phyloP scores from a whole-genome alignment of 2,329 filamentous ascomycete species.

The Teratosphaeria nubilosa region DNA sequence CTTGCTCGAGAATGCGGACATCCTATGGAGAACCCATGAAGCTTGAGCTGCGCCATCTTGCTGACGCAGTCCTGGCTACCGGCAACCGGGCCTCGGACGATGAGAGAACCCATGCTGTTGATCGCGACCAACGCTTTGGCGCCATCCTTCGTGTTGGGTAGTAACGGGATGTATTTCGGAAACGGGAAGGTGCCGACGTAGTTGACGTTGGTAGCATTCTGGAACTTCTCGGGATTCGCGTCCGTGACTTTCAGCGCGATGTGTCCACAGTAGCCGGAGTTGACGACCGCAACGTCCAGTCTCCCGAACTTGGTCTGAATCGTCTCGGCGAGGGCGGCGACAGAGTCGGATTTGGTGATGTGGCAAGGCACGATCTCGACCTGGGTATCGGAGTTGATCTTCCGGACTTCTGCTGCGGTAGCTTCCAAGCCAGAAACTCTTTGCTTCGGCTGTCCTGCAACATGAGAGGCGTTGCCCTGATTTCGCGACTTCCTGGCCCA shows the following conservation, averaged over 20 bases:
- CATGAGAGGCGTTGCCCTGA: no score
- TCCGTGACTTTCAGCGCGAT: slow-evolving; percentile 13
- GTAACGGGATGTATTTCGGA: slow-evolving; percentile 20
- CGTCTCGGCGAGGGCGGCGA: slow-evolving; percentile 11
- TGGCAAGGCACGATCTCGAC: slow-evolving; percentile 21
- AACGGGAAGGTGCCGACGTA: slow-evolving; percentile 20
- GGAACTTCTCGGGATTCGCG: slow-evolving; percentile 13
- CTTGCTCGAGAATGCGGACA: no score
- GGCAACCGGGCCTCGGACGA: slow-evolving; percentile 30
- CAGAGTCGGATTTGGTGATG: slow-evolving; percentile 12
- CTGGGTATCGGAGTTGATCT: slow-evolving; percentile 16
- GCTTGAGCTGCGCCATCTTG: slow-evolving; percentile 29
- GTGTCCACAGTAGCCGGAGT: slow-evolving; percentile 16
- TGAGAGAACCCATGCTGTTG: slow-evolving; percentile 22
- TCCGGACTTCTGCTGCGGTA: slow-evolving; percentile 16
- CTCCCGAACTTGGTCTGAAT: slow-evolving; percentile 10
- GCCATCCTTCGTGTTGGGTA: slow-evolving; percentile 9
- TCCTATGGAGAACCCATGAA: no score
- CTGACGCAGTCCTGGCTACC: slow-evolving; percentile 30
- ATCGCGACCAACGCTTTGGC: slow-evolving; percentile 26
- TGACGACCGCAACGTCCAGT: slow-evolving; percentile 18
- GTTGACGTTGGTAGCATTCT: slow-evolving; percentile 17
- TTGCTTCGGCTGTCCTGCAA: slow-evolving; percentile 10
- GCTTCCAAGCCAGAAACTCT: slow-evolving; percentile 20
- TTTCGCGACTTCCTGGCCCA: no score